Evolutionary conservation across 2,329 filamentous ascomycete genomes (phyloP), one percentile per base, ranked within the genome.

Genomic region (Phialophora macrospora): DNA sequence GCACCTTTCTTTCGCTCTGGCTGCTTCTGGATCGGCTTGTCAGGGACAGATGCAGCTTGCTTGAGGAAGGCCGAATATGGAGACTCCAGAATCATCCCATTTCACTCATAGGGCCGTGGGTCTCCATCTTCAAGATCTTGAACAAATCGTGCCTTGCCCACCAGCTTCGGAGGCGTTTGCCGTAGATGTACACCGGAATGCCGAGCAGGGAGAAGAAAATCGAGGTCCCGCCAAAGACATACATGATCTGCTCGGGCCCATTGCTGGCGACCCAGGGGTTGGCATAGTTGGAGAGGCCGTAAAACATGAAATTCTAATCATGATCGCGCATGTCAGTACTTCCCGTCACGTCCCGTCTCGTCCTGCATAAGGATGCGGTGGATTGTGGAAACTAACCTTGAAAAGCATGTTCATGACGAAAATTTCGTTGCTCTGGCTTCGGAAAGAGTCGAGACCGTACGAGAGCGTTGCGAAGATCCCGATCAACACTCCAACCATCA

Each of bases 321-420:
- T 4, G 22, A 59, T 26, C 5, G 8, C 20, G 34, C 26, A 62
- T 28, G 14, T 46, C 22, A 22, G 12, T 20, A 46, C 9, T 12
- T 54, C 14, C 6, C 12, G 30, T 32, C 30, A 2, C 2, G 30
- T 32, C 30, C 30, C 30, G 30, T 24, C n/a, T n/a, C n/a, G 26
- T 30, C 28, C 28, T 7, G 28, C 8, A 30, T 1, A 34, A 24
- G 20, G 58, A 55, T 24, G 9, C 20, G 5, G 3, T n/a, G 17
- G 38, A 24, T 52, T 55, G 24, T 24, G n/a, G 8, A 24, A 20
- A 52, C 69, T 34, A 49, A 70, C 65, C 67, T 72, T 72, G 69
- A 73, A 73, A 14, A 74, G 63, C 72, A 74, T 74, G 62, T 73
- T 74, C 72, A 74, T 74, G 56, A 74, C 67, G 59, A 74, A 74